These are phyloP conservation scores for Citrus medica DNA, from an alignment of 345 rosid species.

Conservation along the genomic window DNA sequence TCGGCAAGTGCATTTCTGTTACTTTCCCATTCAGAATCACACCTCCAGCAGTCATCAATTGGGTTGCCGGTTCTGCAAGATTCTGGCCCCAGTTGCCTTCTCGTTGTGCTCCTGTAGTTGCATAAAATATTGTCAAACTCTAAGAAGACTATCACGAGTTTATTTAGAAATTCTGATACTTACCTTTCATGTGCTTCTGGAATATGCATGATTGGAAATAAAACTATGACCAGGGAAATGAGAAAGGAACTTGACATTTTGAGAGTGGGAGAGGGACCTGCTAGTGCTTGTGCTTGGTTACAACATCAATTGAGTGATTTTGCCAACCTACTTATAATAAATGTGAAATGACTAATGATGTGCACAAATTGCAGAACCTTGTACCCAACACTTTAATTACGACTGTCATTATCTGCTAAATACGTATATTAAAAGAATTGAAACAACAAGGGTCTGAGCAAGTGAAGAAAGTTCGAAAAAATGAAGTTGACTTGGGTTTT, in stretches of 20 bases:
- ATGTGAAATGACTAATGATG: not conserved
- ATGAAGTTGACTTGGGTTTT: not conserved
- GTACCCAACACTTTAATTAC: not conserved
- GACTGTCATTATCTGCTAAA: not conserved
- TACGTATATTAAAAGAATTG: not conserved
- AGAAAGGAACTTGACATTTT: slow-evolving; percentile 24
- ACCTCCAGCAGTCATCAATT: slow-evolving; percentile 70
- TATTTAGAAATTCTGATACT: not conserved
- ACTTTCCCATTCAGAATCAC: slow-evolving; percentile 51
- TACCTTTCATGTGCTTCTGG: slow-evolving; percentile 22
- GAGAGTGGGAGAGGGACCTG: not conserved
- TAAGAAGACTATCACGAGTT: not conserved
- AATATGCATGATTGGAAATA: not conserved
- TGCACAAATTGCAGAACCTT: not conserved
- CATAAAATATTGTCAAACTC: not conserved
- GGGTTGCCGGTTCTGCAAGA: slow-evolving; percentile 51
- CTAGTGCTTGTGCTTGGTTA: not conserved
- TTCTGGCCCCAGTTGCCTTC: slow-evolving; percentile 25
- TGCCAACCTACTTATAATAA: not conserved
- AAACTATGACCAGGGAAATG: slow-evolving; percentile 14
- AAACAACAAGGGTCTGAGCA: not conserved
- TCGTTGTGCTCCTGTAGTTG: slow-evolving; percentile 27
- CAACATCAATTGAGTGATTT: not conserved
- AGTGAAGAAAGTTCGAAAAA: not conserved
- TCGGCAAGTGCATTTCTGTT: slow-evolving; percentile 55